These are phyloP conservation scores for Diutina scorzettiae DNA, from an alignment of 1,139 yeast species.

Conservation along the genomic window DNA sequence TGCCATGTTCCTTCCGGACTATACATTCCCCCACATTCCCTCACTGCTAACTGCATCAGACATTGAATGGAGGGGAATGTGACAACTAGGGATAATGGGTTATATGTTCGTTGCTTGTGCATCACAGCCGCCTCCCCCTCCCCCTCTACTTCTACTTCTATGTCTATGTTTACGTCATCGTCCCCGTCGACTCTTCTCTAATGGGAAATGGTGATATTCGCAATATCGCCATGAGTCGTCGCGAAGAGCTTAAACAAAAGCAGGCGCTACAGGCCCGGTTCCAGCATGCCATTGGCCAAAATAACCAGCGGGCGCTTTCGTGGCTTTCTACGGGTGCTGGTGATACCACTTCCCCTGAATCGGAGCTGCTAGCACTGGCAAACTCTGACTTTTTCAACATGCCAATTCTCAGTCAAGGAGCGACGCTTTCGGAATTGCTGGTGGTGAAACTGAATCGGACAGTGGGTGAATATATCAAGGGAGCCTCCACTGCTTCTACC, in stretches of 20 bases:
- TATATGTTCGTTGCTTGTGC: too few species aligned
- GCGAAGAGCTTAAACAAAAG: conserved; percentile 35
- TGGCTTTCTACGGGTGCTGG: conserved; percentile 26
- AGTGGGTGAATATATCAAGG: conserved; percentile 23
- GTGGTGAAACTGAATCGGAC: conserved; percentile 9
- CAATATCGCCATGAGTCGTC: conserved; percentile 17
- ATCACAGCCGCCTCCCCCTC: too few species aligned
- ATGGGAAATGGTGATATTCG: too few species aligned
- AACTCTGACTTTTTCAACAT: conserved; percentile 19
- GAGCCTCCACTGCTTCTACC: conserved; percentile 10
- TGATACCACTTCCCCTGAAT: conserved; percentile 9
- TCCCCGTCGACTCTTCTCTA: too few species aligned
- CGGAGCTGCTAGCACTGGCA: conserved; percentile 6
- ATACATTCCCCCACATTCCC: too few species aligned
- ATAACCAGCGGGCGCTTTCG: conserved; percentile 23
- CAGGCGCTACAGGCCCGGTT: conserved; percentile 38
- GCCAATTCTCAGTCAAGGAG: conserved; percentile 36
- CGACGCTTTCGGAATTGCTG: conserved; percentile 19
- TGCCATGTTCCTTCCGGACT: too few species aligned
- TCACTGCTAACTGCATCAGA: too few species aligned
- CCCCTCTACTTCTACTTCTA: too few species aligned
- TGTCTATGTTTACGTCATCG: too few species aligned
- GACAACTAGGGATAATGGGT: too few species aligned
- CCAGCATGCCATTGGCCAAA: conserved; percentile 29
- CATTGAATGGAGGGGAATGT: too few species aligned